phyloP scores from a whole-genome alignment of 2,329 filamentous ascomycete genomes.

The Phoma herbarum region DNA sequence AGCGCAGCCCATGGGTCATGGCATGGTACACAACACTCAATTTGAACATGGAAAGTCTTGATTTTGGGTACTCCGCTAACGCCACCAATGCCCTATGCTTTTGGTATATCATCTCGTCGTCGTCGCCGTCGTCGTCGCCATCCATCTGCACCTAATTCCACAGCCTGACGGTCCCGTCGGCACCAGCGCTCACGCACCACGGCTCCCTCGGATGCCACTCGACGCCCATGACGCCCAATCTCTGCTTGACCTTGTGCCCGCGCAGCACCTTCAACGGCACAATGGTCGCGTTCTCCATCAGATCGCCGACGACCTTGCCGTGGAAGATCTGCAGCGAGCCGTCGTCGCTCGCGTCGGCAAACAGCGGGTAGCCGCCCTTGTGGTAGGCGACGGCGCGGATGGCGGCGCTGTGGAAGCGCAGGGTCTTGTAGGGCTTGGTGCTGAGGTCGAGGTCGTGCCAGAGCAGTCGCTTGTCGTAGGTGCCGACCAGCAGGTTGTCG shows the following conservation, averaged over 20 bases:
- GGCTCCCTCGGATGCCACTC: slow-evolving; percentile 96
- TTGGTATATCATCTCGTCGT: neutral
- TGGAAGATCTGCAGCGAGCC: slow-evolving; percentile 96
- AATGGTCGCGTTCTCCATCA: slow-evolving; percentile 96
- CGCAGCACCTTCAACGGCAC: slow-evolving; percentile 93
- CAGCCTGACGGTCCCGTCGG: slow-evolving; percentile 89
- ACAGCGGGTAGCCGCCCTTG: slow-evolving; percentile 78
- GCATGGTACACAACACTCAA: too few relatives aligned
- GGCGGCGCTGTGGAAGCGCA: slow-evolving; percentile 92
- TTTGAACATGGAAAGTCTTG: neutral
- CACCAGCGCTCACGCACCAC: slow-evolving; percentile 93
- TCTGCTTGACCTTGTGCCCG: slow-evolving; percentile 86
- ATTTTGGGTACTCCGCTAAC: neutral
- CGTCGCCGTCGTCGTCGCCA: too few relatives aligned
- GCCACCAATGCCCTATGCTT: neutral
- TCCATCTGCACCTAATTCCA: too few relatives aligned
- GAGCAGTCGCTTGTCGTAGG: slow-evolving; percentile 90
- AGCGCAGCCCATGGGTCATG: too few relatives aligned
- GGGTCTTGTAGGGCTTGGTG: slow-evolving; percentile 90
- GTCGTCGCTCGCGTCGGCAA: slow-evolving; percentile 95
- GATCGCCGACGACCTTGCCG: slow-evolving; percentile 90
- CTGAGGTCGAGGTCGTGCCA: slow-evolving; percentile 98
- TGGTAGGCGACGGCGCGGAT: slow-evolving; percentile 92
- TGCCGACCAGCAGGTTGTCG: slow-evolving; percentile 92
- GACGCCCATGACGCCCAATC: slow-evolving; percentile 89